Evolutionary conservation across 257 asterid species (phyloP).

Genomic region (Cinchona pubescens): DNA sequence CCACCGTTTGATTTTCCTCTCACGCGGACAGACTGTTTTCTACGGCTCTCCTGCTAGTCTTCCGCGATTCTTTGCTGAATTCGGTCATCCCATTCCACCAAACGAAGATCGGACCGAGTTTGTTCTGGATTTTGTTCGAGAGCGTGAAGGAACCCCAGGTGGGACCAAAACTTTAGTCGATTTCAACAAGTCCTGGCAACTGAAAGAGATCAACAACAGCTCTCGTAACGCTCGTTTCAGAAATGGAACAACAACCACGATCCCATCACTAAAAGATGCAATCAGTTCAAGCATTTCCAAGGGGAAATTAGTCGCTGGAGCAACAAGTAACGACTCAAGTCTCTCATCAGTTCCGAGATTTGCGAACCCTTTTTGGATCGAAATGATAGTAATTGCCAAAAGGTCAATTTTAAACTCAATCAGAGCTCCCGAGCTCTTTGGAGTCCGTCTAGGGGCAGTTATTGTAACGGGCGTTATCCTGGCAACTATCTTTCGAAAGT

Average conservation of each 20-base stretch:
- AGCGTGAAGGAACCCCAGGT: conserved; percentile 29
- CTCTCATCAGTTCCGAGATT: conserved; percentile 35
- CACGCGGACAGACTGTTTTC: conserved; percentile 38
- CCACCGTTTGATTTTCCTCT: conserved; percentile 38
- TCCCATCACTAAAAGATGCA: conserved; percentile 38
- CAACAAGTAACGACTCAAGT: conserved; percentile 14
- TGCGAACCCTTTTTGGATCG: conserved; percentile 49
- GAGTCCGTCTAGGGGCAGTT: conserved; percentile 42
- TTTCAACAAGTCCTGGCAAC: conserved; percentile 34
- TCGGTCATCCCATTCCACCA: conserved; percentile 34
- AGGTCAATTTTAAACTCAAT: conserved; percentile 42
- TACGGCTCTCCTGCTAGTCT: conserved; percentile 26
- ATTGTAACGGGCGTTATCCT: conserved; percentile 41
- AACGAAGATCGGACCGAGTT: conserved; percentile 40
- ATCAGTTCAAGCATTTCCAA: conserved; percentile 36
- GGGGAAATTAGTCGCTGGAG: conserved; percentile 41
- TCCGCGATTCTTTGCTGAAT: conserved; percentile 29
- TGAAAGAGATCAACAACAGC: background rate
- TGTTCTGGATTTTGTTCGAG: conserved; percentile 38
- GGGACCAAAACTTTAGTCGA: conserved; percentile 30
- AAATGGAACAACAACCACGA: background rate
- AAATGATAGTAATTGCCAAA: conserved; percentile 41
- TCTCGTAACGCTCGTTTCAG: background rate
- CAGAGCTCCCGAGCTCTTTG: conserved; percentile 41
- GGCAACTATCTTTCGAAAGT: conserved; percentile 40